Base-by-base conservation (phyloP, 2,329 filamentous ascomycete species). In the Pseudogymnoascus sp. region DNA sequence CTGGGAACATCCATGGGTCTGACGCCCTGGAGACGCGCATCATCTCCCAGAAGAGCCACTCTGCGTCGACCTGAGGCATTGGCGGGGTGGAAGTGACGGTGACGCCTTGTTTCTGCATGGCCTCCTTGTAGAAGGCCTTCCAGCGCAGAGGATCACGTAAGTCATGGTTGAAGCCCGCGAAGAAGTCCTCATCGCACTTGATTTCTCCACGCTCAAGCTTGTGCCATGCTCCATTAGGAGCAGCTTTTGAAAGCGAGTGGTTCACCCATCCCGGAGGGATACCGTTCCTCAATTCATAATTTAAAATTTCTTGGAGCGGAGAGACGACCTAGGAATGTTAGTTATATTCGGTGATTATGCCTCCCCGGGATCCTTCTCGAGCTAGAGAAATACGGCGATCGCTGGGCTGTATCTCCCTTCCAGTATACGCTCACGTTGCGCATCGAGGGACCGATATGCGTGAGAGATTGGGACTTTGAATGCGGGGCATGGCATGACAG, bases 261-360 rank as follows among this genome's bases (percentile, higher is more conserved):
- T 97, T 97, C 68, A 97, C 82, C 87, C 92, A 97, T 70, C 92
- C 93, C 3, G 86, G 81, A 0, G 92, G 93, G 58, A 97, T 93
- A 39, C 81, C 81, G 61, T 89, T 79, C 63, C 82, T 78, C 60
- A 86, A 77, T 73, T 97, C 94, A 73, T 97, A 97, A 75, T 96
- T 88, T 61, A 96, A 81, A 69, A 99, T 97, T 2, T 90, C 86
- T 77, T 96, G 91, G 70, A 99, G 92, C 8, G 94, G 94, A 1
- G 92, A 97, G 22, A 88, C 79, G 60, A 97, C 91, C 92, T 66
- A 58, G 7, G 38, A 25, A 28, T 38, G 64, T 60, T 25, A 43
- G 8, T 35, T 38, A 22, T 8, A 5, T 33, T 54, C 16, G 28
- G 9, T 11, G 6, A 54, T 33, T 20, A 9, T 4, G 14, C 47